Evolutionary conservation across 75 land plant genomes (phyloP).

Genomic region (Ceratopteris richardii): DNA sequence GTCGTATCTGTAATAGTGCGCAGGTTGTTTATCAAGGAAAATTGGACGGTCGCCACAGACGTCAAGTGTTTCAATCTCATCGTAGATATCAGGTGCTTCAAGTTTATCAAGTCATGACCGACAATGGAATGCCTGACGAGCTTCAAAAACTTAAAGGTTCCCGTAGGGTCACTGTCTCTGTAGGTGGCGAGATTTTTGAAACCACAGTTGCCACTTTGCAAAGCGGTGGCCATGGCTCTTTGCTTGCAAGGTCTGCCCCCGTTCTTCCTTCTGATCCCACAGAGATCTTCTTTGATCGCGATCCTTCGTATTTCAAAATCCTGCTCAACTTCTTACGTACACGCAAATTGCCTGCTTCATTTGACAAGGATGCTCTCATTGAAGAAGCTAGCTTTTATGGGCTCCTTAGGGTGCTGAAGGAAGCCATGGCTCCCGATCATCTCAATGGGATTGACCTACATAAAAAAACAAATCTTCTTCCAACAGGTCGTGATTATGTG

Average conservation of each 20-base stretch:
- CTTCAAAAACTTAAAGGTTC: neutral
- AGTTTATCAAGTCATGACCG: too few relatives aligned
- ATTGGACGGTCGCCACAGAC: too few relatives aligned
- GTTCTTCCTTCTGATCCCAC: conserved; percentile 8
- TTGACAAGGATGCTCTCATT: conserved; percentile 43
- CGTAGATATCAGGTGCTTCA: too few relatives aligned
- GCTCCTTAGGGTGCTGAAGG: conserved; percentile 30
- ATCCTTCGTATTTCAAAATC: conserved; percentile 62
- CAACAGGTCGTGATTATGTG: conserved; percentile 39
- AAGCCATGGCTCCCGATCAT: conserved; percentile 44
- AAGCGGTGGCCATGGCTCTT: conserved; percentile 54
- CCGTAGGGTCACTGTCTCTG: conserved; percentile 53
- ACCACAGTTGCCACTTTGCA: conserved; percentile 60
- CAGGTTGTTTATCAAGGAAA: too few relatives aligned
- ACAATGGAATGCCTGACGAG: too few relatives aligned
- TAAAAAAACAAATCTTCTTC: conserved; percentile 32
- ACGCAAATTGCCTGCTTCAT: conserved; percentile 36
- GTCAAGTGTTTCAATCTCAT: too few relatives aligned
- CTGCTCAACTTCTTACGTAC: conserved; percentile 76
- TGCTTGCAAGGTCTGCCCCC: conserved; percentile 31
- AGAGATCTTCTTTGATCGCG: conserved; percentile 71
- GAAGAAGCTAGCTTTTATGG: conserved; percentile 76
- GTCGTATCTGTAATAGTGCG: too few relatives aligned
- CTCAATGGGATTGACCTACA: conserved; percentile 62
- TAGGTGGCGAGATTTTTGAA: conserved; percentile 77